phyloP scores from a whole-genome alignment of 2,329 filamentous ascomycete genomes.

The Sporothrix dimorphospora region DNA sequence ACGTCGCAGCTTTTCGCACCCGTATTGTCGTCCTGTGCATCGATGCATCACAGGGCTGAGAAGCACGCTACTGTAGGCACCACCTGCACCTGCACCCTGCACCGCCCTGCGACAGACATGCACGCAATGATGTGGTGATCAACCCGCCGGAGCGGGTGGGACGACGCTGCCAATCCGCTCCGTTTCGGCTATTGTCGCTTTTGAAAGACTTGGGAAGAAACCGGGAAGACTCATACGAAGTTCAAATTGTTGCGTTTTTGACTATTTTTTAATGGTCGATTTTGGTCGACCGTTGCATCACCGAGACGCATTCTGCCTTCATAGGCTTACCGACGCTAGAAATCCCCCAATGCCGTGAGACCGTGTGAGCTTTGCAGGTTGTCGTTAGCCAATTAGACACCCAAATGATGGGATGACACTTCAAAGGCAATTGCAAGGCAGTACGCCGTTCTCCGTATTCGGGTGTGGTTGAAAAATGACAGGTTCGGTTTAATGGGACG shows the following conservation, averaged over 20 bases:
- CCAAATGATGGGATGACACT: background rate
- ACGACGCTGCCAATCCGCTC: background rate
- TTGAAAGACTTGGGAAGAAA: background rate
- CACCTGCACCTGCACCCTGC: background rate
- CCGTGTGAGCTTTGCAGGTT: background rate
- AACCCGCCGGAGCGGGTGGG: slow-evolving; percentile 1
- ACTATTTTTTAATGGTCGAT: background rate
- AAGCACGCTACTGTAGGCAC: slow-evolving; percentile 12
- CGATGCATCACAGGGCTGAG: background rate
- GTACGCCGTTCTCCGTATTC: background rate
- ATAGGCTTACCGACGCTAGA: background rate
- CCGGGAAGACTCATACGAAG: background rate
- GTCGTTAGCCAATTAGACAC: background rate
- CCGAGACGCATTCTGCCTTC: background rate
- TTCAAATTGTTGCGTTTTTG: background rate
- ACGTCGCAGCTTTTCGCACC: too few relatives aligned
- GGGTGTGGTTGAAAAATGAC: background rate
- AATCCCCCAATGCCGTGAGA: background rate
- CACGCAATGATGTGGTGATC: background rate
- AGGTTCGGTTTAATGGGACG: background rate
- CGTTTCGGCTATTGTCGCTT: background rate
- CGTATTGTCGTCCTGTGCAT: background rate
- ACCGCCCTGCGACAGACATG: slow-evolving; percentile 5
- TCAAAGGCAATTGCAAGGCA: background rate
- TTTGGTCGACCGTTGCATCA: background rate